Base-by-base conservation (phyloP, 306 rosid genomes). In the Nissolia schottii region DNA sequence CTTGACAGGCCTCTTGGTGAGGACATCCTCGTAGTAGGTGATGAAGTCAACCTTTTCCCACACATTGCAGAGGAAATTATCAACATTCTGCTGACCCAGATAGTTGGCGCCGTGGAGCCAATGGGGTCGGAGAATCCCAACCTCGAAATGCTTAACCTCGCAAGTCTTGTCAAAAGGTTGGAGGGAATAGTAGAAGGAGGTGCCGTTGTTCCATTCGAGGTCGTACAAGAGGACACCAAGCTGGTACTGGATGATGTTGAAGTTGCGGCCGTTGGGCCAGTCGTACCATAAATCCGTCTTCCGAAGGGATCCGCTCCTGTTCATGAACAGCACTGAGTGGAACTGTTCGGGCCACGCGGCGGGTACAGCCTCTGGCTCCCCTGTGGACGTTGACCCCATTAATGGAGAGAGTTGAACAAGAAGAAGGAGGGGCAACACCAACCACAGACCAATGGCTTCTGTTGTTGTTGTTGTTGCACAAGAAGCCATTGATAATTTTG, bases 121-220 rank as follows among this genome's bases (percentile, higher is more conserved):
- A 24, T 89, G 68, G 2, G 98, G 98, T 16, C 84, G 88, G 16
- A 94, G 97, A 83, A 94, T 83, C 0, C 97, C 98, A 1, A 94
- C 96, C 2, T 85, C 87, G 8, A 89, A 7, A 45, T 77, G 90
- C 28, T 70, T 8, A 6, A 78, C 6, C 22, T 75, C 61, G 63
- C 98, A 94, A 15, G 73, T 67, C 8, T 35, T 53, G 58, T 72
- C 14, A 19, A 81, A 75, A 24, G 82, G 81, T 19, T 86, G 74
- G 14, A 85, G 74, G 0, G 82, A 77, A 72, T 89, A 91, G 74
- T 59, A 15, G 58, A 87, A 94, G 60, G 95, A 86, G 27, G 98
- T 94, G n/a, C 96, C 95, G 0, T 91, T 94, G 87, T 91, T 79
- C 99, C 99, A 94, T 45, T 94, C 99, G 0, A 91, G 92, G 69